Conservation (phyloP, 2,329 filamentous ascomycete species). For the Lasiodiplodia sp. region DNA sequence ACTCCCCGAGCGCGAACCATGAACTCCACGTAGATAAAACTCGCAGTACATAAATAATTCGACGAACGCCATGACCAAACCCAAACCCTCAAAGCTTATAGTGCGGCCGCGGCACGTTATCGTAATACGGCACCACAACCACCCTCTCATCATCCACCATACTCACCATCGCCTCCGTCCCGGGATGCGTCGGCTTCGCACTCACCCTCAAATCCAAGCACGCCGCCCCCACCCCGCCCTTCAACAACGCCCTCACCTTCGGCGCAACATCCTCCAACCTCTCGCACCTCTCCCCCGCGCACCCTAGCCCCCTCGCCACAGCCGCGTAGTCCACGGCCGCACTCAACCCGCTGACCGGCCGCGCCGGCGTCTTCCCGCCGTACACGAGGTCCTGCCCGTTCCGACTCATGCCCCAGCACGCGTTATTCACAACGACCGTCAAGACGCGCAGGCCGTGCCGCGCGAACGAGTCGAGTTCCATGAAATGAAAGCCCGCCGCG, state of each 20-base stretch:
- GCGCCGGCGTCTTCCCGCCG: constrained; percentile 40
- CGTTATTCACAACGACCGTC: constrained; percentile 55
- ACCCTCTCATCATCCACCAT: constrained; percentile 51
- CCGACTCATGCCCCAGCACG: constrained; percentile 55
- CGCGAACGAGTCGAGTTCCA: constrained; percentile 55
- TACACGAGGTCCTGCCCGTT: constrained; percentile 56
- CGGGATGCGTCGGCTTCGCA: constrained; percentile 45
- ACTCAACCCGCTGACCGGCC: constrained; percentile 44
- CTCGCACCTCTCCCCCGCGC: constrained; percentile 34
- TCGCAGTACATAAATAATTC: background rate
- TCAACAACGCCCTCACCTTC: constrained; percentile 32
- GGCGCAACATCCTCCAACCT: constrained; percentile 44
- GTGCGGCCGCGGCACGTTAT: constrained; percentile 52
- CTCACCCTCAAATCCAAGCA: constrained; percentile 54
- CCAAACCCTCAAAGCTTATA: constrained; percentile 32
- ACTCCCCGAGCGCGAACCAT: background rate
- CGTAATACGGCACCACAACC: constrained; percentile 59
- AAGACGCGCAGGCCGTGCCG: constrained; percentile 50
- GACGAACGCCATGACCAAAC: background rate
- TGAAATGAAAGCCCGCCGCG: constrained; percentile 55
- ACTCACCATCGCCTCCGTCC: constrained; percentile 53
- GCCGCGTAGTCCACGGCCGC: constrained; percentile 48
- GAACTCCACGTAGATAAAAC: background rate
- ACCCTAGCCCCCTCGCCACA: constrained; percentile 52
- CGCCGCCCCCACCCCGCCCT: constrained; percentile 33